phyloP scores from a whole-genome alignment of 768 basidiomycete species.

The Candolleomyces eurysporus region DNA sequence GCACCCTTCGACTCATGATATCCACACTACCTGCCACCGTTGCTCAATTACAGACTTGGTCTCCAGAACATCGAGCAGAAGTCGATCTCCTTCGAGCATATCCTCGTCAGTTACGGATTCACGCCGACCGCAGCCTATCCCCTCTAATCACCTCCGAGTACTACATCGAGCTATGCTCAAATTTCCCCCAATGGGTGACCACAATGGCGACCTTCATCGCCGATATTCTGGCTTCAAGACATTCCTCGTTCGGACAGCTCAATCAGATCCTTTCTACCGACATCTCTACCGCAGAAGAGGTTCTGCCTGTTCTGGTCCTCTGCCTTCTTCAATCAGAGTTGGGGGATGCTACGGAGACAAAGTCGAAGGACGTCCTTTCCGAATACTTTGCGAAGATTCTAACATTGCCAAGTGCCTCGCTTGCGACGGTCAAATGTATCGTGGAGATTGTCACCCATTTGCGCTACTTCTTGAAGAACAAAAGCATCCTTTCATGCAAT shows the following conservation, averaged over 20 bases:
- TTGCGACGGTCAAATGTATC: constrained; percentile 53
- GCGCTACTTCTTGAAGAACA: constrained; percentile 55
- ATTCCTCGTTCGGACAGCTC: constrained; percentile 70
- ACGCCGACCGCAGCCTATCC: constrained; percentile 30
- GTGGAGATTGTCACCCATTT: constrained; percentile 80
- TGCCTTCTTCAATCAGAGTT: constrained; percentile 47
- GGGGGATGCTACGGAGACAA: not conserved
- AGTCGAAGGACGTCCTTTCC: constrained; percentile 34
- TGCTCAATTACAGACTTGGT: constrained; percentile 25
- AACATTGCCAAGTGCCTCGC: constrained; percentile 29
- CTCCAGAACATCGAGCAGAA: constrained; percentile 41
- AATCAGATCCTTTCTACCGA: constrained; percentile 54
- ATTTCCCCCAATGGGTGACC: constrained; percentile 66
- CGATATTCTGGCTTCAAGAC: constrained; percentile 51
- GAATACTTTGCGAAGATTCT: constrained; percentile 61
- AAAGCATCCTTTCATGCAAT: constrained; percentile 52
- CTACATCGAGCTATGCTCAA: constrained; percentile 37
- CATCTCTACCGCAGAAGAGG: constrained; percentile 56
- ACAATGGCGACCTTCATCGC: constrained; percentile 54
- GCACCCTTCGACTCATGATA: constrained; percentile 59
- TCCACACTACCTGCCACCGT: constrained; percentile 36
- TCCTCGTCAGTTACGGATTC: constrained; percentile 30
- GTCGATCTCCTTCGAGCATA: constrained; percentile 50
- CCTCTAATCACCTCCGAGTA: constrained; percentile 32
- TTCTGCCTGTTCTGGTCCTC: constrained; percentile 78